Conservation (phyloP, 495 filamentous ascomycete species). For the Sordaria brevicollis region DNA sequence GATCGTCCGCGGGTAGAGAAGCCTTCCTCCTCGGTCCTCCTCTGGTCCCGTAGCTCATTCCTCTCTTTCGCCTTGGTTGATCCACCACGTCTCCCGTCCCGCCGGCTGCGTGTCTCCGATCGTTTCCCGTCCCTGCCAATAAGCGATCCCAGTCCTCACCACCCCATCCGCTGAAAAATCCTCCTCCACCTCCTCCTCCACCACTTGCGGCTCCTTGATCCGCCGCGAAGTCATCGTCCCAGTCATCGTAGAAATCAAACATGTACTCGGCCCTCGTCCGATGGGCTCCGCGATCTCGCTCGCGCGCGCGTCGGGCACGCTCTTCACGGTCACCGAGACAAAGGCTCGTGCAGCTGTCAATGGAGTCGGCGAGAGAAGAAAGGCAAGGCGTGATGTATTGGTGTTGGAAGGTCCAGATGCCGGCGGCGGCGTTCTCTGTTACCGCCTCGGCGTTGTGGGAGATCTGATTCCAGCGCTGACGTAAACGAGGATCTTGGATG, state of each 20-base stretch:
- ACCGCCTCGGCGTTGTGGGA: conserved; percentile 86
- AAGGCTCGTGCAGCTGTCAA: conserved; percentile 58
- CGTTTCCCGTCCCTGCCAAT: conserved; percentile 61
- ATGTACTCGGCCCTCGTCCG: conserved; percentile 65
- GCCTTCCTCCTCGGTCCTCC: conserved; percentile 57
- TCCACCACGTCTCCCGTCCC: conserved; percentile 36
- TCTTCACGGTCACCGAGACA: conserved; percentile 70
- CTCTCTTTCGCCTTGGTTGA: conserved; percentile 62
- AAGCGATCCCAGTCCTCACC: conserved; percentile 78
- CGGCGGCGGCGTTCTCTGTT: conserved; percentile 80
- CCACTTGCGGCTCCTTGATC: conserved; percentile 21
- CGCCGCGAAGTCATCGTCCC: conserved; percentile 71
- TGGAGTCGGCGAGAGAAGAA: conserved; percentile 48
- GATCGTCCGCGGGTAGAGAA: conserved; percentile 57
- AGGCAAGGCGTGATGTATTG: conserved; percentile 78
- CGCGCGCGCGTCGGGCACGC: conserved; percentile 53
- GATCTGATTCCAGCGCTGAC: conserved; percentile 86
- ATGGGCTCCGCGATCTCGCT: conserved; percentile 36
- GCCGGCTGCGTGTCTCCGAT: conserved; percentile 16
- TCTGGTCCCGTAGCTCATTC: conserved; percentile 82
- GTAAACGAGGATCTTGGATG: conserved; percentile 83
- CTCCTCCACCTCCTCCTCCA: conserved; percentile 22
- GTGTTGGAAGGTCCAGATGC: conserved; percentile 80
- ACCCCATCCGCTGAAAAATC: conserved; percentile 50
- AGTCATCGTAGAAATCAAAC: conserved; percentile 98